Conservation (phyloP, 2,329 filamentous ascomycete species). For the Penicillium sp. region DNA sequence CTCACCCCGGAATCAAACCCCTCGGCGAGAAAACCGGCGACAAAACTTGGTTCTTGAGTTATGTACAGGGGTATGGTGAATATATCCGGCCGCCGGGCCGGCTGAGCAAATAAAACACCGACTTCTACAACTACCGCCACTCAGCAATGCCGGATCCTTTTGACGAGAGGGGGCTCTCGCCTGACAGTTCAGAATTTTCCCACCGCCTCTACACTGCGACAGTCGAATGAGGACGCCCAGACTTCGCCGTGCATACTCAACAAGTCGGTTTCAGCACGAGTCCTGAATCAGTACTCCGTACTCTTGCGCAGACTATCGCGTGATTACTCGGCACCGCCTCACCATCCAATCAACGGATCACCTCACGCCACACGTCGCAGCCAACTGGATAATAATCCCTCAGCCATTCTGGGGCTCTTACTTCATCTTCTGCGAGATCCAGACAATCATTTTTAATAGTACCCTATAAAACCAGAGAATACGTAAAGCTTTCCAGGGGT, state of each 20-base stretch:
- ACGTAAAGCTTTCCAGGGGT: constrained; percentile 7
- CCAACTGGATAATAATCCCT: constrained; percentile 2
- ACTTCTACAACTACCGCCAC: no score
- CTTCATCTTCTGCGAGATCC: neutral
- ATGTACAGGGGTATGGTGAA: no score
- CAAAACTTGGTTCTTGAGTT: no score
- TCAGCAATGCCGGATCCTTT: no score
- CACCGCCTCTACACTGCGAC: neutral
- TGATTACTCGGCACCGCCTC: neutral
- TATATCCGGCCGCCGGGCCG: no score
- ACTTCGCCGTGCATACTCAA: neutral
- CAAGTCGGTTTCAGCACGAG: neutral
- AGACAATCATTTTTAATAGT: neutral
- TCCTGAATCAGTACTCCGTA: neutral
- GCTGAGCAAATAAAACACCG: no score
- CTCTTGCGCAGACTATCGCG: neutral
- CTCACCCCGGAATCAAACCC: no score
- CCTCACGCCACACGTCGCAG: neutral
- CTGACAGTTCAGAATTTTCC: neutral
- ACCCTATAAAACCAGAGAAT: neutral
- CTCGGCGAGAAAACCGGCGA: no score
- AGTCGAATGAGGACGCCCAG: neutral
- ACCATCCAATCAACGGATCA: neutral
- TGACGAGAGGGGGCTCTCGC: no score
- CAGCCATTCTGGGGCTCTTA: neutral